Conservation (phyloP, 1,284 basidiomycete genomes). For the Malassezia vespertilionis region DNA sequence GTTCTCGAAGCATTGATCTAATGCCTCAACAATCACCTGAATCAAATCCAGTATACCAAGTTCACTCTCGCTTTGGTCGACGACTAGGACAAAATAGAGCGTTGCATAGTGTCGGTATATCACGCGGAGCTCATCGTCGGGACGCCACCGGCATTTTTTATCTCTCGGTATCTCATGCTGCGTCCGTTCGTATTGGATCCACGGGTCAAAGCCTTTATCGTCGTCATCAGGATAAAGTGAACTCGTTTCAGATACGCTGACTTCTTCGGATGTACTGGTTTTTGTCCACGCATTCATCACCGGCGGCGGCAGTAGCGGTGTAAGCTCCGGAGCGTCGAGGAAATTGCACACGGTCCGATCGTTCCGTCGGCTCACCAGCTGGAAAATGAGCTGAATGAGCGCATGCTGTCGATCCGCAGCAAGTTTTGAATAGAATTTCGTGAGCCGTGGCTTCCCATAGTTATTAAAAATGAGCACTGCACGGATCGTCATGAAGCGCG, state of each 20-base stretch:
- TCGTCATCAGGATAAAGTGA: too few relatives aligned
- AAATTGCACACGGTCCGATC: conserved; percentile 40
- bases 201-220: conserved; percentile 20
- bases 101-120: conserved; percentile 65
- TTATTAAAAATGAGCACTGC: conserved; percentile 74
- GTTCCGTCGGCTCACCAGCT: conserved; percentile 37
- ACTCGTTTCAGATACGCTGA: too few relatives aligned
- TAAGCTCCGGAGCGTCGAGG: conserved; percentile 42
- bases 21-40: conserved; percentile 93
- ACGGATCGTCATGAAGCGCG: conserved; percentile 63
- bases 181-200: conserved; percentile 7
- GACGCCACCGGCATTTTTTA: conserved; percentile 5
- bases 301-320: conserved; percentile 32
- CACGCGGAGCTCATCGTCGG: conserved; percentile 34
- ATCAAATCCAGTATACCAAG: conserved; percentile 91
- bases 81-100: conserved; percentile 91
- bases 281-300: conserved; percentile 19
- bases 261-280: too few relatives aligned
- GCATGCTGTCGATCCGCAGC: conserved; percentile 37
- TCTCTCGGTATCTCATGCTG: too few relatives aligned
- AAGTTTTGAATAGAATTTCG: conserved; percentile 70
- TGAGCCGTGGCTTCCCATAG: conserved; percentile 77
- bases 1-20: conserved; percentile 92
- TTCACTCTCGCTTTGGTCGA: conserved; percentile 88
- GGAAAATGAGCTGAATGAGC: conserved; percentile 38